A percentile compares a stretch with the other conserved stretches of the same genome.
Evolutionary conservation across 2,329 filamentous ascomycete species (phyloP).

Genomic region (Metarhizium brunneum): DNA sequence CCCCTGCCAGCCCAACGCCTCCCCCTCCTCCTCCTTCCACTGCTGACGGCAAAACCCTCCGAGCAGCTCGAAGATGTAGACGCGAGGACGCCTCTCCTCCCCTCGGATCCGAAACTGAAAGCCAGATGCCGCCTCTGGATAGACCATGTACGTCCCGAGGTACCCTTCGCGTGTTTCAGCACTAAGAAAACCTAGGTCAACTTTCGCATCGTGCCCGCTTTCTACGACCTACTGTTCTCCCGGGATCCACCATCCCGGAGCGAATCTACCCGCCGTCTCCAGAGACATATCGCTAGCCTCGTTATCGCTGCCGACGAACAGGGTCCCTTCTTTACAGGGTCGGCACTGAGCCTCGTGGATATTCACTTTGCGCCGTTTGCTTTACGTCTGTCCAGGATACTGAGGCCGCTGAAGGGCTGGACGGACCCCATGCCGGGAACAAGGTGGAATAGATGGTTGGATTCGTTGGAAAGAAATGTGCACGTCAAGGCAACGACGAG

Average conservation of each 20-base stretch:
- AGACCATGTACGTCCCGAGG: constrained; percentile 61
- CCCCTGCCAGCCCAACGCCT: too few relatives aligned
- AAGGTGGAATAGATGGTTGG: constrained; percentile 61
- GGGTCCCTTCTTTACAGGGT: constrained; percentile 60
- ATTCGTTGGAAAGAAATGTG: constrained; percentile 56
- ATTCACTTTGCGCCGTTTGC: constrained; percentile 70
- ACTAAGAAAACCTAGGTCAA: constrained; percentile 47
- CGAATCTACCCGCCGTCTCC: constrained; percentile 50
- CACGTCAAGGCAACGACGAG: constrained; percentile 60
- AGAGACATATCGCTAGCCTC: constrained; percentile 48
- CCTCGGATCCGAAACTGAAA: constrained; percentile 53
- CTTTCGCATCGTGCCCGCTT: constrained; percentile 62
- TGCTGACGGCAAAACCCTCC: too few relatives aligned
- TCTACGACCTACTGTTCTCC: constrained; percentile 64
- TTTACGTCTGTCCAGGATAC: constrained; percentile 55
- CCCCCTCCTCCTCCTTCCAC: too few relatives aligned
- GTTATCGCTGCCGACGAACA: constrained; percentile 39
- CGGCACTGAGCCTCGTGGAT: constrained; percentile 54
- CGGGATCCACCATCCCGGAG: constrained; percentile 50
- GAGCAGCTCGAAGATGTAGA: constrained; percentile 61
- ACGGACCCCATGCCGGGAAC: constrained; percentile 51
- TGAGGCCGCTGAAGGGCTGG: constrained; percentile 58
- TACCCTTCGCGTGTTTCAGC: not conserved
- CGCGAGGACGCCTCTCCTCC: constrained; percentile 51
- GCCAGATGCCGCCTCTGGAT: constrained; percentile 73